Evolutionary conservation across 306 rosid species (phyloP).

Genomic region (Dicorynia guianensis): DNA sequence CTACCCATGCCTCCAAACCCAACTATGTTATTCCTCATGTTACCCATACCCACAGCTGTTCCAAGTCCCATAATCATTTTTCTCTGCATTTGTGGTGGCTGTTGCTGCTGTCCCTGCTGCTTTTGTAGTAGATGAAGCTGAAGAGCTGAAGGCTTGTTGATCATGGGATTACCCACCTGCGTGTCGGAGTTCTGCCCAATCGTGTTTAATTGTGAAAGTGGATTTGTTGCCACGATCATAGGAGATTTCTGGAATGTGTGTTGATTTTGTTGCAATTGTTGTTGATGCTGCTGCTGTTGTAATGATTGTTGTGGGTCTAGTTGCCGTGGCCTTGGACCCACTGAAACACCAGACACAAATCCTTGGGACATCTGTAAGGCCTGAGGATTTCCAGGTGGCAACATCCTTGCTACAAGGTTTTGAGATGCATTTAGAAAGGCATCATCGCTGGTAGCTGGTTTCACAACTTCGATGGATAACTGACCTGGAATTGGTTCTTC

Average conservation of each 20-base stretch:
- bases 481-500: conserved; percentile 72
- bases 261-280: conserved; percentile 70
- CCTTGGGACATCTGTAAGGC: conserved; percentile 95
- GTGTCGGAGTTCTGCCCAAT: conserved; percentile 77
- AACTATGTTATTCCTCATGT: conserved; percentile 70
- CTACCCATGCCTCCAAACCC: conserved; percentile 80
- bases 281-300: conserved; percentile 45
- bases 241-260: conserved; percentile 72
- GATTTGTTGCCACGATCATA: conserved; percentile 72
- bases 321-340: conserved; percentile 76
- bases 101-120: conserved; percentile 37
- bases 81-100: conserved; percentile 71
- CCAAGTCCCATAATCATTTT: conserved; percentile 92
- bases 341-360: conserved; percentile 69
- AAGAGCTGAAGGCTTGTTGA: conserved; percentile 63
- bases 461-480: conserved; percentile 67
- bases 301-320: conserved; percentile 69
- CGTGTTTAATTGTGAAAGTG: conserved; percentile 70
- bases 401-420: conserved; percentile 80
- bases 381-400: conserved; percentile 87
- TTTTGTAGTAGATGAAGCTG: conserved; percentile 56
- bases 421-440: conserved; percentile 69
- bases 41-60: conserved; percentile 66
- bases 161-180: conserved; percentile 74
- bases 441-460: conserved; percentile 56